phyloP scores from a whole-genome alignment of 345 rosid species.

The Laguncularia racemosa region DNA sequence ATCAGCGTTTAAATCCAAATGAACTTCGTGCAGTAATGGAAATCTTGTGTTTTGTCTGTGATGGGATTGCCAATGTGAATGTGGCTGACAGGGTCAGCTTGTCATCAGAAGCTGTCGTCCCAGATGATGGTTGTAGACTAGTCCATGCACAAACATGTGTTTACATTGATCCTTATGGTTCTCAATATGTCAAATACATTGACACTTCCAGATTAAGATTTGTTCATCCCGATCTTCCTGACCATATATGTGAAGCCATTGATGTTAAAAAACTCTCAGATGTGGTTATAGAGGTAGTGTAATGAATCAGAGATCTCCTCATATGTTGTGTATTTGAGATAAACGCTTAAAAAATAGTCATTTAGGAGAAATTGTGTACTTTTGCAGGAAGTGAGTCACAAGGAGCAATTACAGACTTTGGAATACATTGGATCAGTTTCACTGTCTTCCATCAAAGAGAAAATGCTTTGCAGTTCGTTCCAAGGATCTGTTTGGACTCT shows the following conservation, averaged over 20 bases:
- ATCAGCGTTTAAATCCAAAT: constrained; percentile 84
- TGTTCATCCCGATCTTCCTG: constrained; percentile 72
- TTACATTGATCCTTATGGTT: constrained; percentile 74
- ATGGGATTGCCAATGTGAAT: constrained; percentile 28
- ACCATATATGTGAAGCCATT: constrained; percentile 54
- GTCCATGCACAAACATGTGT: constrained; percentile 72
- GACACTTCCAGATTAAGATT: constrained; percentile 73
- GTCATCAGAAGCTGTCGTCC: constrained; percentile 64
- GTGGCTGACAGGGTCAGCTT: constrained; percentile 18
- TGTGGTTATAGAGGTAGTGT: constrained; percentile 70
- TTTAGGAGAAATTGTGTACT: constrained; percentile 1
- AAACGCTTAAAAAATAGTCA: neutral
- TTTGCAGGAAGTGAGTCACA: constrained; percentile 60
- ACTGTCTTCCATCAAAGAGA: constrained; percentile 36
- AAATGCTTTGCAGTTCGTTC: constrained; percentile 59
- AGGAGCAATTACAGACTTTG: constrained; percentile 41
- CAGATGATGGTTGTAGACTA: constrained; percentile 93
- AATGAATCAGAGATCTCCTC: neutral
- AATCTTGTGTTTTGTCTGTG: constrained; percentile 62
- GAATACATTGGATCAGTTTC: constrained; percentile 57
- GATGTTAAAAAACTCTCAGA: constrained; percentile 86
- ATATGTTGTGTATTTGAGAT: neutral
- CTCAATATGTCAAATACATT: constrained; percentile 57
- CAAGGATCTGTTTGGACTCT: constrained; percentile 62
- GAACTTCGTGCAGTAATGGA: constrained; percentile 95